Conservation (phyloP, 1,284 basidiomycete genomes). For the Ceratobasidium sp. region DNA sequence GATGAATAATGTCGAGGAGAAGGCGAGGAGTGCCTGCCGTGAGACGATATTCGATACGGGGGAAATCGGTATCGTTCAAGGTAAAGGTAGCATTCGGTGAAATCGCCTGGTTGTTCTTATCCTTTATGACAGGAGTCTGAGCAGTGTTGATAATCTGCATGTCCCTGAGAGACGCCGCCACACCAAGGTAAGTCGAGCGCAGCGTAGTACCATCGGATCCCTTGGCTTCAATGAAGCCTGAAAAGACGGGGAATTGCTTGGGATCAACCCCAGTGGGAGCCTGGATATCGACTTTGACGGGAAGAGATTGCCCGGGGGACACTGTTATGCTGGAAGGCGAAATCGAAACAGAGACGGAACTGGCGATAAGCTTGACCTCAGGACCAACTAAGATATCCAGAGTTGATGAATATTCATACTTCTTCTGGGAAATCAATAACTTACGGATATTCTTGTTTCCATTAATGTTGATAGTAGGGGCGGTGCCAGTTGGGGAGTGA, state of each 20-base stretch:
- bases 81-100: conserved; percentile 50
- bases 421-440: not conserved
- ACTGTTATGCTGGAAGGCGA: conserved; percentile 51
- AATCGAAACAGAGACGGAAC: conserved; percentile 52
- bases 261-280: conserved; percentile 52
- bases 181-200: conserved; percentile 52
- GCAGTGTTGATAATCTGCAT: conserved; percentile 55
- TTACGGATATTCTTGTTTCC: not conserved
- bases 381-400: conserved; percentile 48
- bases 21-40: conserved; percentile 56
- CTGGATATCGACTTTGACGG: conserved; percentile 52
- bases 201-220: conserved; percentile 43
- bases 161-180: conserved; percentile 56
- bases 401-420: not conserved
- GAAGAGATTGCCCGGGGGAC: conserved; percentile 49
- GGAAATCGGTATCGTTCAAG: conserved; percentile 47
- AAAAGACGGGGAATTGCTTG: conserved; percentile 55
- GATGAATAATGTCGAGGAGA: conserved; percentile 56
- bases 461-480: conserved; percentile 60
- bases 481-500: conserved; percentile 52
- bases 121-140: conserved; percentile 25
- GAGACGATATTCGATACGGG: conserved; percentile 50
- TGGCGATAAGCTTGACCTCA: conserved; percentile 50
- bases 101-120: not conserved
- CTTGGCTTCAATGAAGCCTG: conserved; percentile 50